phyloP scores from a whole-genome alignment of 106 monocot genomes.

The Gastrodia elata region DNA sequence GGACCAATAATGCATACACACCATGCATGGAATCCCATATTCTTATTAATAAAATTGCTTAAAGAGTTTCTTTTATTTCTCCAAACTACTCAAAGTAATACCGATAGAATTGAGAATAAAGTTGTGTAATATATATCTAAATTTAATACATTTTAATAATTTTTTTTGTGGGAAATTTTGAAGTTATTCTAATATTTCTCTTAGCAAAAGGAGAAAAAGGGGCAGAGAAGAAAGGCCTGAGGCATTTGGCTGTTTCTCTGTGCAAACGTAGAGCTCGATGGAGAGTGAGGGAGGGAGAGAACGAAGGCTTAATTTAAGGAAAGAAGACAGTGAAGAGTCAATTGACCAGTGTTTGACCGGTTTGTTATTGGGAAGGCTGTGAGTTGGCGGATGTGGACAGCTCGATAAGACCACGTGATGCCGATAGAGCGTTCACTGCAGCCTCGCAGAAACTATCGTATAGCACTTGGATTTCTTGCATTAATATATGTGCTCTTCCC shows the following conservation, averaged over 20 bases:
- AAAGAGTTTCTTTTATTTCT: too few species aligned
- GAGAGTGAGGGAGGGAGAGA: background rate
- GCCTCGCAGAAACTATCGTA: background rate
- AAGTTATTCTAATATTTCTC: too few species aligned
- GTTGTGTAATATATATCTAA: too few species aligned
- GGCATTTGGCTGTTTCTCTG: background rate
- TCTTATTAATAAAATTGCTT: too few species aligned
- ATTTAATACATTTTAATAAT: too few species aligned
- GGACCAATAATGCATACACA: background rate
- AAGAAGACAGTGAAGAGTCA: background rate
- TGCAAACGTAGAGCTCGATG: background rate
- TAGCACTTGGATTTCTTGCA: background rate
- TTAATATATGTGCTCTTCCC: too few species aligned
- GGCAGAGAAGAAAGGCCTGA: background rate
- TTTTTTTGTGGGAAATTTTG: too few species aligned
- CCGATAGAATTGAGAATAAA: too few species aligned
- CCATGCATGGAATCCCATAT: slow-evolving; percentile 3
- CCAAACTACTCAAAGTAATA: too few species aligned
- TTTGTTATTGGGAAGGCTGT: slow-evolving; percentile 8
- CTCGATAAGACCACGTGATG: slow-evolving; percentile 11
- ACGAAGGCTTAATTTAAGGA: background rate
- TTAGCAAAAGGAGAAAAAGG: background rate
- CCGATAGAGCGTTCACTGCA: background rate
- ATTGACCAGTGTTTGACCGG: slow-evolving; percentile 5
- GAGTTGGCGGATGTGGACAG: slow-evolving; percentile 10